Base-by-base conservation (phyloP, 768 basidiomycete species). In the Termitomyces sp. region DNA sequence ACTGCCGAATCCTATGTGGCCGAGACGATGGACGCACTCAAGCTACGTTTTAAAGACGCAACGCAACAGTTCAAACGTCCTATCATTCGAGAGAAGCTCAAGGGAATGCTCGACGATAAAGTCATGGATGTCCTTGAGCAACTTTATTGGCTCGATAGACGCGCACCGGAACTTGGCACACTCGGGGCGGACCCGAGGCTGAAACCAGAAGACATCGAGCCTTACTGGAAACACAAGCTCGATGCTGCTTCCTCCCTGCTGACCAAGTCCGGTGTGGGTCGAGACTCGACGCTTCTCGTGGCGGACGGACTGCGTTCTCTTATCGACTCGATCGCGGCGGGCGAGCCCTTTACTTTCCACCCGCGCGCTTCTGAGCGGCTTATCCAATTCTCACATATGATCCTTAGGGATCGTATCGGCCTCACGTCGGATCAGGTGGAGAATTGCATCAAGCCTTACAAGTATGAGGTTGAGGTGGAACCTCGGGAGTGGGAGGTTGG, bases 391-490 rank as follows among this genome's bases (percentile, higher is more conserved):
- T 91, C 91, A 10, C 95, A 98, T 71, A 84, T 80, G 70, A 95
- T 99, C 65, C 73, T 99, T 50, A 81, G 96, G 55, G 96, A 98
- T 64, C 84, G 96, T 6, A 89, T 98, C 54, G 90, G 92, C 15
- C 73, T 96, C 52, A 94, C 97, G n/a, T 89, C 92, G 5, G 97
- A 99, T 68, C 96, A 98, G 72, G 96, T 99, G 15, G 97, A 99
- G 76, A 99, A 98, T 70, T 96, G 93, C 70, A 98, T 99, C 78
- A 99, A 99, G 72, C 97, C 96, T 27, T 98, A 85, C 81, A 99
- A 99, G 76, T 96, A 97, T 65, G 96, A 98, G 65, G 87, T 98
- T 25, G 97, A 99, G 67, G 89, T 98, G 13, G 94, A 98, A 58
- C 80, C 83, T 13, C 76, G 87, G 39, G 97, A 99, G 69, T 99